Conservation (phyloP, 1,139 yeast genomes). For the Hyphopichia fennica region DNA sequence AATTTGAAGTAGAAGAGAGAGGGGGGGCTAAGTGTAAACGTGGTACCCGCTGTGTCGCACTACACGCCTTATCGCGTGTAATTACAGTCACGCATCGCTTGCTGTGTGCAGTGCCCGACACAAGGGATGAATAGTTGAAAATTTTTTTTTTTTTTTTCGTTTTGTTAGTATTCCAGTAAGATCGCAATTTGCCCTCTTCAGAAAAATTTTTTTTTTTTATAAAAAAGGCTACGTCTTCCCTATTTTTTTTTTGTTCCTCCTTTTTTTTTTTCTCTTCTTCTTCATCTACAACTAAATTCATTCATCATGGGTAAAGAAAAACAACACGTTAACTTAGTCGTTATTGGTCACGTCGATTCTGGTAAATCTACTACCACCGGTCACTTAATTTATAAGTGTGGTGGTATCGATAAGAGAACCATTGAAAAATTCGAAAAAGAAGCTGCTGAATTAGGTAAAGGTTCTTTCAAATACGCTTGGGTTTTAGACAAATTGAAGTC, state of each 20-base stretch:
- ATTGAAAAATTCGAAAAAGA: conserved; percentile 98
- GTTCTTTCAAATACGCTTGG: conserved; percentile 99
- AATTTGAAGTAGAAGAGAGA: too few relatives aligned
- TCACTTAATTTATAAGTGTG: conserved; percentile 95
- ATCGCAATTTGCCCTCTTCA: too few relatives aligned
- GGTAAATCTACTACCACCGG: conserved; percentile 99
- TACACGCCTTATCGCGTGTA: too few relatives aligned
- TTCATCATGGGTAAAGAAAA: conserved; percentile 96
- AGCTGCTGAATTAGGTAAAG: conserved; percentile 97
- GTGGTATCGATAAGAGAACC: conserved; percentile 95
- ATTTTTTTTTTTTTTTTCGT: too few relatives aligned
- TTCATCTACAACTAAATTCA: conserved; percentile 39
- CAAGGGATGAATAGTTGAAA: too few relatives aligned
- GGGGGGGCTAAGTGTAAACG: too few relatives aligned
- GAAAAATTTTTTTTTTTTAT: neutral
- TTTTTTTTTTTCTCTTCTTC: neutral
- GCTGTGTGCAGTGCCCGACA: too few relatives aligned
- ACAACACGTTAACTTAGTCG: conserved; percentile 98
- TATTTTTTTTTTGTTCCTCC: too few relatives aligned
- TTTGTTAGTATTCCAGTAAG: too few relatives aligned
- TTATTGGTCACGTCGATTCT: conserved; percentile 99
- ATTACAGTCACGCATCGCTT: too few relatives aligned
- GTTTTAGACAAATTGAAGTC: conserved; percentile 94
- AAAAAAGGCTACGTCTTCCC: neutral
- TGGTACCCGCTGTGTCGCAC: too few relatives aligned